A percentile compares a stretch with the other conserved stretches of the same genome.
phyloP scores from a whole-genome alignment of 306 rosid species.

The Acacia crassicarpa region DNA sequence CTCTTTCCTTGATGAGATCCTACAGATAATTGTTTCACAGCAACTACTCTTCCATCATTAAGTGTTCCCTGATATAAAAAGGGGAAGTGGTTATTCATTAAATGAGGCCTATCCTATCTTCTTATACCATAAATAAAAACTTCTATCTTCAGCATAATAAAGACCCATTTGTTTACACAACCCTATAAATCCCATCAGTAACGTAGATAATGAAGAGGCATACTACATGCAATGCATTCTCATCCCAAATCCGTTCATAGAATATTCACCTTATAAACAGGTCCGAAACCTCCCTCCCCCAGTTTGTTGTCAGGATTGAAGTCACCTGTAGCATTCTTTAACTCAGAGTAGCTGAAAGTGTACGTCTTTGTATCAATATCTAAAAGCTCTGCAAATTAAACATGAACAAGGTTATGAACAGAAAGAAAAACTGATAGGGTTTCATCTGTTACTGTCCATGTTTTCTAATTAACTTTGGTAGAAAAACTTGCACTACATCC shows the following conservation, averaged over 20 bases:
- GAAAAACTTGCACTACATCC: background rate
- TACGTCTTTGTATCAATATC: constrained; percentile 69
- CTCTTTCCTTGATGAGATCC: constrained; percentile 81
- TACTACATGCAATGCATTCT: background rate
- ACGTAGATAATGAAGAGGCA: background rate
- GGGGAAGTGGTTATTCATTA: background rate
- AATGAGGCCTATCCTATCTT: background rate
- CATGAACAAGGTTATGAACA: constrained; percentile 21
- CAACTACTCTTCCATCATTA: constrained; percentile 70
- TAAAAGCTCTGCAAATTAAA: constrained; percentile 54
- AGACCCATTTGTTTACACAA: background rate
- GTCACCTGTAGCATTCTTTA: constrained; percentile 66
- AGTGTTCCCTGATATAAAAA: constrained; percentile 62
- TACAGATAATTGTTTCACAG: constrained; percentile 76
- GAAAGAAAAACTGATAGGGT: background rate
- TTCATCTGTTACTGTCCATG: background rate
- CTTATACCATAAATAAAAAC: background rate
- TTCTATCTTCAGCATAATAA: background rate
- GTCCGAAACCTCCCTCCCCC: constrained; percentile 93
- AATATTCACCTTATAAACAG: constrained; percentile 66
- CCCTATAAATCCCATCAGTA: background rate
- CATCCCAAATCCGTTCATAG: background rate
- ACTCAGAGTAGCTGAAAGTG: constrained; percentile 65
- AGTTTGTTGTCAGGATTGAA: constrained; percentile 59
- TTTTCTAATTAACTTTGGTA: background rate